Base-by-base conservation (phyloP, 768 basidiomycete species). In the Psilocybe sp. region DNA sequence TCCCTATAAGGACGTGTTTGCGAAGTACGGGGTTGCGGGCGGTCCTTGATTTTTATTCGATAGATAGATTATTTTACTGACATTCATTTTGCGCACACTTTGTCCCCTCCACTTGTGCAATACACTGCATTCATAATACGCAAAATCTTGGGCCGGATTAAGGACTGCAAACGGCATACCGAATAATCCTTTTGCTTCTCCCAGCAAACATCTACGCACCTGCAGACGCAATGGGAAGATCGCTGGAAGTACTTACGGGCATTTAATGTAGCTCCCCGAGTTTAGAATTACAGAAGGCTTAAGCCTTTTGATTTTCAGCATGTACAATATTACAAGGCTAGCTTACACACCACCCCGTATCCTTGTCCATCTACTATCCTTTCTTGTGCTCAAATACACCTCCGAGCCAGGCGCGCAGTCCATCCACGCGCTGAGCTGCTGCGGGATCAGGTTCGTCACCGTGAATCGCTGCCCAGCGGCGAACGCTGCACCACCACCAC, bases 401-500 rank as follows among this genome's bases (percentile, higher is more conserved):
- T 89, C 82, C 10, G 81, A 76, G n/a, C 73, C 80, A 10, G 69
- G 72, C 13, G 77, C 77, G 44, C 70, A 66, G 36, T 73, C 76
- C 80, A 87, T 86, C 90, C 92, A 92, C 14, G 89, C 80, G 4
- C 72, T 78, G 5, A 66, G 70, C 33, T 89, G 82, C 14, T 77
- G 82, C 5, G 92, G 92, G 20, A 79, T 62, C 48, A 93, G 56
- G 61, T 91, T 92, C 15, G 87, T 87, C 50, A 90, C 90, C 60
- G 85, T 59, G 60, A 85, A 94, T 47, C 81, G 69, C 61, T 86
- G 80, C 1, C 89, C 87, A 28, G 76, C 74, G 39, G 72, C 67
- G 53, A 95, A 81, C 4, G 70, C 52, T 28, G 81, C 74, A 44
- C 75, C 60, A 46, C 64, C 60, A n/a, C 66, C 52, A 32, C 82